These are phyloP conservation scores for Linnemannia exigua DNA, from an alignment of 192 early-diverging fungal species.

Conservation along the genomic window DNA sequence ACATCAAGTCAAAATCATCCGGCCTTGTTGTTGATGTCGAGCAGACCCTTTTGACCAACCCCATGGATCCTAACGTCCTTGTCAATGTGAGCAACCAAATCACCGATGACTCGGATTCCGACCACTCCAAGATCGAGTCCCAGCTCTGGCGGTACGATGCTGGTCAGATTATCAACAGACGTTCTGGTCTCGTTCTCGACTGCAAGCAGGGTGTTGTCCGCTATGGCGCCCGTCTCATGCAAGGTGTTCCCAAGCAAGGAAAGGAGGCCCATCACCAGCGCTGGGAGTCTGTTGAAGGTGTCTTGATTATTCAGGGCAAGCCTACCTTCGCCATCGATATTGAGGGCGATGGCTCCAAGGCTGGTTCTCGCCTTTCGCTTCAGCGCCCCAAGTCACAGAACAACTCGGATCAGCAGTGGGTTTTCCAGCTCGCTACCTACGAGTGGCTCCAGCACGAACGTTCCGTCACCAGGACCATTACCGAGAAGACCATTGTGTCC, in stretches of 20 bases:
- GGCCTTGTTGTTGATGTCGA: constrained; percentile 48
- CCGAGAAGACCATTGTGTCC: background rate
- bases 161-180: constrained; percentile 53
- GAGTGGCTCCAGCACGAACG: constrained; percentile 33
- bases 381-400: constrained; percentile 56
- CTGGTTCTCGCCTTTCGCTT: constrained; percentile 45
- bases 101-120: constrained; percentile 9
- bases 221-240: constrained; percentile 50
- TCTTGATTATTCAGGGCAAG: constrained; percentile 46
- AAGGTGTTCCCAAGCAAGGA: constrained; percentile 36
- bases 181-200: constrained; percentile 50
- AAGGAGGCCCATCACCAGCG: constrained; percentile 55
- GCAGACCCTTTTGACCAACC: constrained; percentile 22
- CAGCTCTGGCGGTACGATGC: constrained; percentile 55
- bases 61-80: constrained; percentile 41
- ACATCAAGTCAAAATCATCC: constrained; percentile 46
- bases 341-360: constrained; percentile 48
- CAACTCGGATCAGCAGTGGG: constrained; percentile 52
- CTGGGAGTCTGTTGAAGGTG: constrained; percentile 45
- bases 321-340: constrained; percentile 49
- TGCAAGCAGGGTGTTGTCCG: constrained; percentile 51
- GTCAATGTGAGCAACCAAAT: constrained; percentile 35
- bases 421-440: constrained; percentile 35
- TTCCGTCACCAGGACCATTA: constrained; percentile 21
- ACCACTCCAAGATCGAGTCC: constrained; percentile 33